These are phyloP conservation scores for Orbilia ellipsospora DNA, from an alignment of 2,329 filamentous ascomycete genomes.

Conservation along the genomic window DNA sequence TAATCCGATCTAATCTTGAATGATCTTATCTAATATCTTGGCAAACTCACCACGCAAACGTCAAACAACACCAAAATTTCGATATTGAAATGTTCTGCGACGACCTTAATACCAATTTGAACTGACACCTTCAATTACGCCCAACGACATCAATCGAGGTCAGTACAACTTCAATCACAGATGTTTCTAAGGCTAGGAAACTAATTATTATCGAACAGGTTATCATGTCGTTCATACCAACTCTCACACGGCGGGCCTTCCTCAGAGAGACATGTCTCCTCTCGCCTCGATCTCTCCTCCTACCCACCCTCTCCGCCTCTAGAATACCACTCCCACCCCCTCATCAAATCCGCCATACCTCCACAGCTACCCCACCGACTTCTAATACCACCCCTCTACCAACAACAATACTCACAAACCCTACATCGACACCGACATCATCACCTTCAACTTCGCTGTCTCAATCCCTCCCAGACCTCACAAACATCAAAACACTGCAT, in stretches of 20 bases:
- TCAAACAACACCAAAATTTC: slow-evolving; percentile 35
- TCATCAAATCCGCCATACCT: slow-evolving; percentile 42
- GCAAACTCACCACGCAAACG: slow-evolving; percentile 13
- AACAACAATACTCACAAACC: not conserved
- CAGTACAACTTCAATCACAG: not conserved
- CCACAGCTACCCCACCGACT: slow-evolving; percentile 21
- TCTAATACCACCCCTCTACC: slow-evolving; percentile 2
- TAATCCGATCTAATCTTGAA: slow-evolving; percentile 26
- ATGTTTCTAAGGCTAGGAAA: not conserved
- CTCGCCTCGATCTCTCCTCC: slow-evolving; percentile 65
- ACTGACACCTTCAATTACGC: slow-evolving; percentile 11
- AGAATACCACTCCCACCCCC: slow-evolving; percentile 33
- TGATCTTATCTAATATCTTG: slow-evolving; percentile 52
- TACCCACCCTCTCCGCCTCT: slow-evolving; percentile 64
- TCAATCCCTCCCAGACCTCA: not conserved
- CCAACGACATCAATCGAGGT: slow-evolving; percentile 7
- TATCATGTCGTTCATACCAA: slow-evolving; percentile 34
- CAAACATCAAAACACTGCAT: slow-evolving; percentile 51
- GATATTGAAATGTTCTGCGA: not conserved
- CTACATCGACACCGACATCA: not conserved
- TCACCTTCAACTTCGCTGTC: not conserved
- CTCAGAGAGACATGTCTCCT: slow-evolving; percentile 18
- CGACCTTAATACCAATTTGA: slow-evolving; percentile 4
- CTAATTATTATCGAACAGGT: slow-evolving; percentile 3
- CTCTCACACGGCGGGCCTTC: slow-evolving; percentile 34